These are phyloP conservation scores for Paxillus involutus DNA, from an alignment of 768 basidiomycete genomes.

Conservation along the genomic window DNA sequence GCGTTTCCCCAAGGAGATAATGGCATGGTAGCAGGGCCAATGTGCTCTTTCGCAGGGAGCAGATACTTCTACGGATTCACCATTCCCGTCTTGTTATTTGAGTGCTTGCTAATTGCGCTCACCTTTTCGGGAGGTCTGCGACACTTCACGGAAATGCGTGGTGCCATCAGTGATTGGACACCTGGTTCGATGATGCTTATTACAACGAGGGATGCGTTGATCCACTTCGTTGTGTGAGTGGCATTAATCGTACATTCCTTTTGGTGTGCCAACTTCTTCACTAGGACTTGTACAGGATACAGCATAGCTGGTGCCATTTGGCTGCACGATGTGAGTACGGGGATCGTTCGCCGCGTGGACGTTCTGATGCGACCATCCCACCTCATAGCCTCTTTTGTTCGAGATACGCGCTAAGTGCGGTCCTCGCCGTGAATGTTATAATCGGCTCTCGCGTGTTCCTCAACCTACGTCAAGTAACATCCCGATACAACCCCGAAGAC, in stretches of 20 bases:
- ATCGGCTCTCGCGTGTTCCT: slow-evolving; percentile 31
- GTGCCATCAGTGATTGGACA: slow-evolving; percentile 13
- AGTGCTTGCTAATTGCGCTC: slow-evolving; percentile 27
- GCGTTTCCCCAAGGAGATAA: not conserved
- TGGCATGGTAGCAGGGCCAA: not conserved
- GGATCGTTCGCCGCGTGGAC: not conserved
- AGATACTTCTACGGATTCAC: slow-evolving; percentile 6
- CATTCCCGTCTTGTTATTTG: slow-evolving; percentile 30
- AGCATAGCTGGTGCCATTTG: slow-evolving; percentile 23
- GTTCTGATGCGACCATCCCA: not conserved
- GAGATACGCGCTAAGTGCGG: slow-evolving; percentile 25
- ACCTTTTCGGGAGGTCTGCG: slow-evolving; percentile 22
- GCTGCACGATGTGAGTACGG: slow-evolving; percentile 17
- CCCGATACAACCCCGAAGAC: not conserved
- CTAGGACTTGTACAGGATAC: slow-evolving; percentile 25
- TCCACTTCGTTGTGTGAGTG: not conserved
- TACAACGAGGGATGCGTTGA: slow-evolving; percentile 28
- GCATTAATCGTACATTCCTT: not conserved
- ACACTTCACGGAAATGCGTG: slow-evolving; percentile 17
- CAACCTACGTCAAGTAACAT: slow-evolving; percentile 21
- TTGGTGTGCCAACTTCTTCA: slow-evolving; percentile 12
- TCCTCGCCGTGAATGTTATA: slow-evolving; percentile 24
- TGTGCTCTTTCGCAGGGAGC: not conserved
- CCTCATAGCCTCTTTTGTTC: slow-evolving; percentile 19
- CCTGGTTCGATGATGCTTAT: slow-evolving; percentile 17